Base-by-base conservation (phyloP, 805 yeast species). In the Kazachstania kunashirensis region DNA sequence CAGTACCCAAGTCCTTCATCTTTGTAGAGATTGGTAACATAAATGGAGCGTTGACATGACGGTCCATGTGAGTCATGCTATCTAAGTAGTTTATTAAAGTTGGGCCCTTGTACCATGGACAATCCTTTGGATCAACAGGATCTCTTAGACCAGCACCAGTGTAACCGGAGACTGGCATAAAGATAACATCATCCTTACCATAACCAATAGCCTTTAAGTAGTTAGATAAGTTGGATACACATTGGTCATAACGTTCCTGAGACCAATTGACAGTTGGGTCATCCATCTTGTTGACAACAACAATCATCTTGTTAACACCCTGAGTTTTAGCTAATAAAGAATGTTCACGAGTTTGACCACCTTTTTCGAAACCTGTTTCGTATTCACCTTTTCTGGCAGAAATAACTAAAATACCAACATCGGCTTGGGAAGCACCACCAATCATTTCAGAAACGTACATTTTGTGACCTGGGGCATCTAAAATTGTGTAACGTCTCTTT, bases 361-460 rank as follows among this genome's bases (percentile, higher is more conserved):
- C 97, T 63, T 86, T 84, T 70, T 89, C 98, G 57, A 89, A 89
- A 44, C 98, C 98, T 38, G 98, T 92, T 69, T 92, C 99, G 65
- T 92, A 92, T 64, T 92, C 99, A 67, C 99, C 99, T 66, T 88
- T 86, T 73, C 99, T 83, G 32, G 97, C 97, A 45, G 95, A 84
- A 51, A 92, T 92, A 34, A 92, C 99, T 55, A 92, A 73, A 48
- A 92, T 77, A 67, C 99, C 99, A 40, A 89, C 92, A 67, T 92
- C 99, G 24, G 99, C 98, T 69, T 92, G 99, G 31, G 97, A 88
- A 14, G 99, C 99, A 64, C 98, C 98, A 54, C 97, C 97, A 70
- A 92, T 92, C 99, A 92, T 92, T 63, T 86, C 94, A 38, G 96
- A 85, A 45, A 92, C 96, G 60, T 92, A 92, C 85, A 92, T 82